A percentile compares a stretch with the other conserved stretches of the same genome.
These are phyloP conservation scores for Syzygium jambos DNA, from an alignment of 345 rosid genomes.

Conservation along the genomic window DNA sequence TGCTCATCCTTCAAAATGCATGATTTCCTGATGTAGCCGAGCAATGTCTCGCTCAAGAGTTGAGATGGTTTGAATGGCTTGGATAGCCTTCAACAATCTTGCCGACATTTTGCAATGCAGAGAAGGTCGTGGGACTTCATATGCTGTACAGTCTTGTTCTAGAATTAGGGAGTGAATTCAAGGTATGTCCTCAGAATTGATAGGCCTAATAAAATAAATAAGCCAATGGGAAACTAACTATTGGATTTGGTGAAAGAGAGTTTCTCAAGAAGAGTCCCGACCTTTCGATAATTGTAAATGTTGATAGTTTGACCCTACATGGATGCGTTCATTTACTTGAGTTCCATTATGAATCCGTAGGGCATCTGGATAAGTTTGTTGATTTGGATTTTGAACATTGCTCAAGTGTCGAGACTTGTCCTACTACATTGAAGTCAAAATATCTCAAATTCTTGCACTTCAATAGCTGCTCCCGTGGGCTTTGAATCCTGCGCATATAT, in stretches of 20 bases:
- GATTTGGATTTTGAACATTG: slow-evolving; percentile 13
- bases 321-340: slow-evolving; percentile 4
- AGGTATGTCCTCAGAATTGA: neutral
- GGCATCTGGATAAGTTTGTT: neutral
- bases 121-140: slow-evolving; percentile 6
- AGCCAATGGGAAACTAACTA: neutral
- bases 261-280: slow-evolving; percentile 1
- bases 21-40: slow-evolving; percentile 1
- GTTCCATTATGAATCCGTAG: slow-evolving; percentile 8
- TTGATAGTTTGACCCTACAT: slow-evolving; percentile 1
- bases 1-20: slow-evolving; percentile 11
- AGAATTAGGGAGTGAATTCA: neutral
- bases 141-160: neutral
- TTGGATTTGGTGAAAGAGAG: neutral
- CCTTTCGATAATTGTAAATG: neutral
- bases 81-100: neutral
- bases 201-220: neutral
- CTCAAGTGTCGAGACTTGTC: slow-evolving; percentile 10
- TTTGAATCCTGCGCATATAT: too few species aligned
- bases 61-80: slow-evolving; percentile 1
- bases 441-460: slow-evolving; percentile 6
- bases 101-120: neutral
- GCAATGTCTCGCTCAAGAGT: neutral
- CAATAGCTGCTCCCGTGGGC: neutral
- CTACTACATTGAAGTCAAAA: neutral